phyloP scores from a whole-genome alignment of 2,329 filamentous ascomycete species.

The Dryadomyces quercus-mongolicae region DNA sequence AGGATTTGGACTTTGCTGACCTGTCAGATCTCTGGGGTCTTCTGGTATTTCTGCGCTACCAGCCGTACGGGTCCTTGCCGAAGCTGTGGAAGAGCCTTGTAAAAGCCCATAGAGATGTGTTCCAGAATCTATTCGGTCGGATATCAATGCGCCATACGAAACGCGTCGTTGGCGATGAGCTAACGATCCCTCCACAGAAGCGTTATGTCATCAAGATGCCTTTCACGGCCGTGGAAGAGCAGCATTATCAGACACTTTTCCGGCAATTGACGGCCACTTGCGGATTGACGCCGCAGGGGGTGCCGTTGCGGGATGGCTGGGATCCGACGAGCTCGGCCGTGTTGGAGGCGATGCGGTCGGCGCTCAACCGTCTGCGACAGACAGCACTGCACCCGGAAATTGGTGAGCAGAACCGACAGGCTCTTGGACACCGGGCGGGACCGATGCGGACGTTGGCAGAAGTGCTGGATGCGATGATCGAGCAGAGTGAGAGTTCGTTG shows the following conservation, averaged over 20 bases:
- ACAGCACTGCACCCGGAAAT: constrained; percentile 64
- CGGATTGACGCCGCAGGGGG: constrained; percentile 51
- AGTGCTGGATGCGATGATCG: constrained; percentile 84
- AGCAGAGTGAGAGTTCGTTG: constrained; percentile 60
- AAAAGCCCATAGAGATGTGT: constrained; percentile 45
- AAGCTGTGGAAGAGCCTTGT: constrained; percentile 59
- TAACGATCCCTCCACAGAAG: constrained; percentile 70
- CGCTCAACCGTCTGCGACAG: constrained; percentile 46
- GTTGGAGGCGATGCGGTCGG: constrained; percentile 64
- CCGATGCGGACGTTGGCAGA: constrained; percentile 73
- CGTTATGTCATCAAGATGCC: constrained; percentile 81
- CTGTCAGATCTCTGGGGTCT: constrained; percentile 62
- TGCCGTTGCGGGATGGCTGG: constrained; percentile 51
- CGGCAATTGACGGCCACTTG: constrained; percentile 61
- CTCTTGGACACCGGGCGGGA: constrained; percentile 48
- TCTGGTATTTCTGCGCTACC: constrained; percentile 65
- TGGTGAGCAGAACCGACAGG: constrained; percentile 51
- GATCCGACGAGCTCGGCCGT: constrained; percentile 42
- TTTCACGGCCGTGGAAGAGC: constrained; percentile 82
- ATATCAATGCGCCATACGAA: constrained; percentile 83
- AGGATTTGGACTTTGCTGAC: background rate
- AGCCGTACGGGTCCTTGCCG: constrained; percentile 57
- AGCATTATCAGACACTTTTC: constrained; percentile 71
- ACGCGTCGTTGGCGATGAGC: constrained; percentile 62
- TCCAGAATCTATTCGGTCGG: constrained; percentile 55